A percentile compares a stretch with the other conserved stretches of the same genome.
Evolutionary conservation across 2,329 filamentous ascomycete genomes (phyloP).

Genomic region (Colletotrichum magnum): DNA sequence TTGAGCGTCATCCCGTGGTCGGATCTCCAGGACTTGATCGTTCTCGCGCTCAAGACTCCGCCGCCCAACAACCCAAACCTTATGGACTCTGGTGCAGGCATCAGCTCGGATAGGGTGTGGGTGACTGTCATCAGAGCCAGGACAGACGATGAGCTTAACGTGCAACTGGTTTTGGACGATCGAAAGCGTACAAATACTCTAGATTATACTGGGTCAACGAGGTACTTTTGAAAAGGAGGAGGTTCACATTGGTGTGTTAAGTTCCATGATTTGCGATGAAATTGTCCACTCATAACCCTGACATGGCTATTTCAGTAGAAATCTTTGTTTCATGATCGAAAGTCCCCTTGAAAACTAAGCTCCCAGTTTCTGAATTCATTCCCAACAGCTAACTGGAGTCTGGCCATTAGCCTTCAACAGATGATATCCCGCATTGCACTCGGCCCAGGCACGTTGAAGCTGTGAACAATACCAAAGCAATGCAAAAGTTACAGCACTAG

Average conservation of each 20-base stretch:
- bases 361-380: no score
- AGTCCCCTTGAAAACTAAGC: no score
- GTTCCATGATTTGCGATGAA: no score
- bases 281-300: no score
- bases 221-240: not conserved
- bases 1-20: constrained; percentile 21
- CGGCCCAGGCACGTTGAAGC: no score
- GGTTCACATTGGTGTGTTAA: not conserved
- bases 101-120: constrained; percentile 3
- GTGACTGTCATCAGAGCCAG: constrained; percentile 3
- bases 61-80: not conserved
- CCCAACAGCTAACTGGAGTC: no score
- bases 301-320: no score
- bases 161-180: not conserved
- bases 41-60: constrained; percentile 10
- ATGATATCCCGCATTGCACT: no score
- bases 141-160: constrained; percentile 10
- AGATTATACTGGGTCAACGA: not conserved
- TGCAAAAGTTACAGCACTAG: no score
- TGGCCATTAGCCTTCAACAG: no score
- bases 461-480: no score
- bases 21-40: constrained; percentile 24
- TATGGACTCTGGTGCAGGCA: constrained; percentile 10
- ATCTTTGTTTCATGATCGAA: no score
- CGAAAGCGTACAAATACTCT: not conserved